A percentile compares a stretch with the other conserved stretches of the same genome.
Conservation (phyloP, 768 basidiomycete species). For the Lepiota subincarnata region DNA sequence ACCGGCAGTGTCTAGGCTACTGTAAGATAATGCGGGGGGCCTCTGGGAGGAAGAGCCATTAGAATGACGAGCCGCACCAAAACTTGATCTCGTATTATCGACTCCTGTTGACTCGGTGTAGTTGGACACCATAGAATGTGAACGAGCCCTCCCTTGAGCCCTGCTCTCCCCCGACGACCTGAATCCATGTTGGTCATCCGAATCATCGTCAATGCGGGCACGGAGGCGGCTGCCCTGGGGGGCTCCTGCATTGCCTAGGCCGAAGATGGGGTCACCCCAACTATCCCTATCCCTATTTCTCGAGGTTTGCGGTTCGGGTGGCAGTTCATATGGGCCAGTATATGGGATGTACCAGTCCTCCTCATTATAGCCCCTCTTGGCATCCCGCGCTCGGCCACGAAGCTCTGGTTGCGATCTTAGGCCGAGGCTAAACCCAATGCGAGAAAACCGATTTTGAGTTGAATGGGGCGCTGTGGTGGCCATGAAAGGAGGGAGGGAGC, state of each 20-base stretch:
- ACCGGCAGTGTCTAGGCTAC: slow-evolving; percentile 44
- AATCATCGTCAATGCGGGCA: not conserved
- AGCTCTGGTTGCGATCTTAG: slow-evolving; percentile 1
- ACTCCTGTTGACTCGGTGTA: slow-evolving; percentile 35
- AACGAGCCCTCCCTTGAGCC: slow-evolving; percentile 25
- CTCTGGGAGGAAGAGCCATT: slow-evolving; percentile 30
- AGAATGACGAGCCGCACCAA: slow-evolving; percentile 29
- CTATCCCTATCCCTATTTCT: slow-evolving; percentile 15
- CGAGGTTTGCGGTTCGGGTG: slow-evolving; percentile 5
- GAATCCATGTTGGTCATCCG: not conserved
- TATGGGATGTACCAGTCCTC: slow-evolving; percentile 18
- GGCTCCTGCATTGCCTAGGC: not conserved
- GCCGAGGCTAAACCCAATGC: slow-evolving; percentile 5
- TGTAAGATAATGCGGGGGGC: slow-evolving; percentile 35
- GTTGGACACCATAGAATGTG: slow-evolving; percentile 40
- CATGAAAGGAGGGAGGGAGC: not conserved
- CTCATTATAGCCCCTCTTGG: slow-evolving; percentile 5
- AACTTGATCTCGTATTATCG: slow-evolving; percentile 31
- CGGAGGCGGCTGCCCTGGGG: not conserved
- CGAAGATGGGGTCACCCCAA: slow-evolving; percentile 17
- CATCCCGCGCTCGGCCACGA: not conserved
- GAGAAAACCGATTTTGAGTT: slow-evolving; percentile 1
- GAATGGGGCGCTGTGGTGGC: not conserved
- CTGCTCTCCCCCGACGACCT: slow-evolving; percentile 13
- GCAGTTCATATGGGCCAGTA: slow-evolving; percentile 16